phyloP scores from a whole-genome alignment of 768 basidiomycete species.

The Ramaria rubella region DNA sequence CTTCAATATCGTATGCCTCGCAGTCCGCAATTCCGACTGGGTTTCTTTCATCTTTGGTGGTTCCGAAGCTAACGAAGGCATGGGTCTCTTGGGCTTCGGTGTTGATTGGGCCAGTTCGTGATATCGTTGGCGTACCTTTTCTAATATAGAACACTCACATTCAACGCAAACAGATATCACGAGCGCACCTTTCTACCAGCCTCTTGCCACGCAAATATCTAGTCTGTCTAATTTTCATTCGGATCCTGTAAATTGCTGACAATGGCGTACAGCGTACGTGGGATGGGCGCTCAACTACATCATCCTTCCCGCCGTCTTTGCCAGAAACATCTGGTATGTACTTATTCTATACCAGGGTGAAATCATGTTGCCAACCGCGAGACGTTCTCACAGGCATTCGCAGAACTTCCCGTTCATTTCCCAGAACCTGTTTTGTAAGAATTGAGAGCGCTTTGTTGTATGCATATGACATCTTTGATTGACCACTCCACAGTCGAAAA shows the following conservation, averaged over 20 bases:
- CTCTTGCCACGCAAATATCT: slow-evolving; percentile 4
- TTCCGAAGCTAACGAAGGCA: slow-evolving; percentile 5
- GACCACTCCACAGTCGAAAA: background rate
- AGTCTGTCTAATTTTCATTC: slow-evolving; percentile 2
- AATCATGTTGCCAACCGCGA: background rate
- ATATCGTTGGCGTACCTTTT: background rate
- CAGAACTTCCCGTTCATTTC: slow-evolving; percentile 6
- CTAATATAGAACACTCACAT: background rate
- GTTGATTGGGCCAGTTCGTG: slow-evolving; percentile 9
- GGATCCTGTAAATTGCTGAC: too few relatives aligned
- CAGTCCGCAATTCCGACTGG: slow-evolving; percentile 6
- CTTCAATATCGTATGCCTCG: slow-evolving; percentile 9
- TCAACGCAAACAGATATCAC: background rate
- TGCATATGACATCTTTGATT: background rate
- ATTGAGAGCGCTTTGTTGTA: background rate
- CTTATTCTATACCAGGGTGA: background rate
- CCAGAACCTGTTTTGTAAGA: slow-evolving; percentile 8
- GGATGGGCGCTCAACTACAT: slow-evolving; percentile 8
- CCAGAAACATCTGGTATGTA: slow-evolving; percentile 4
- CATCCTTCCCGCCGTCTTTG: slow-evolving; percentile 3
- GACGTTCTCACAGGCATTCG: slow-evolving; percentile 6
- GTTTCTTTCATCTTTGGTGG: slow-evolving; percentile 6
- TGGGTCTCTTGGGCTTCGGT: slow-evolving; percentile 4
- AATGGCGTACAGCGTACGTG: background rate
- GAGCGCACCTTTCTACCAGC: slow-evolving; percentile 3